Base-by-base conservation (phyloP, 495 filamentous ascomycete species). In the Aspergillus panamensis region DNA sequence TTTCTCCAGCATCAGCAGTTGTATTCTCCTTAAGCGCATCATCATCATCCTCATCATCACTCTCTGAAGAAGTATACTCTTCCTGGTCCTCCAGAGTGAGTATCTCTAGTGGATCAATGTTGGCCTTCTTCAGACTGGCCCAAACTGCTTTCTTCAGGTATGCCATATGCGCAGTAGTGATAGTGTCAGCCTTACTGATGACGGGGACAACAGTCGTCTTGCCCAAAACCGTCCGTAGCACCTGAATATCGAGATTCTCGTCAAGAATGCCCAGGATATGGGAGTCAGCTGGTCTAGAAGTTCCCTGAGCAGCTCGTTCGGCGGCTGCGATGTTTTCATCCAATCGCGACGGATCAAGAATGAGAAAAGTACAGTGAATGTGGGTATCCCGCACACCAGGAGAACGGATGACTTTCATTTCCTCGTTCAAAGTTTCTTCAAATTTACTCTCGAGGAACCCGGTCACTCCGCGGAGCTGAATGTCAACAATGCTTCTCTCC, bases 401-500 rank as follows among this genome's bases (percentile, higher is more conserved):
- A 51, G 92, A 90, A 62, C 94, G 87, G 48, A 96, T 77, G 35
- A 98, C 92, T 78, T 96, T 97, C 82, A 95, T 96, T 80, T 98
- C 94, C 74, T 98, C 94, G 33, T 85, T 87, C 69, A 97, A 92
- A 0, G 94, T 97, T 67, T 98, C 95, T 70, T 97, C 92, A 60
- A 98, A 98, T 70, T 97, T 98, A 72, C 88, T 92, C 76, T 98
- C 94, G 53, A 98, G 77, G 78, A 98, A 98, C 12, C 87, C 82
- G 25, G 88, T 86, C 72, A 96, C 91, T 60, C 92, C 90, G 51
- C 92, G 88, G 57, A 98, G 77, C 73, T 98, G 94, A 50, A 97
- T 78, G 71, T 97, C 94, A 44, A 95, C 91, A 25, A 96, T 83
- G 69, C 89, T 91, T 80, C 89, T 92, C 76, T 98, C 93, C 53